phyloP scores from a whole-genome alignment of 257 asterid genomes.

The Datura wrightii region DNA sequence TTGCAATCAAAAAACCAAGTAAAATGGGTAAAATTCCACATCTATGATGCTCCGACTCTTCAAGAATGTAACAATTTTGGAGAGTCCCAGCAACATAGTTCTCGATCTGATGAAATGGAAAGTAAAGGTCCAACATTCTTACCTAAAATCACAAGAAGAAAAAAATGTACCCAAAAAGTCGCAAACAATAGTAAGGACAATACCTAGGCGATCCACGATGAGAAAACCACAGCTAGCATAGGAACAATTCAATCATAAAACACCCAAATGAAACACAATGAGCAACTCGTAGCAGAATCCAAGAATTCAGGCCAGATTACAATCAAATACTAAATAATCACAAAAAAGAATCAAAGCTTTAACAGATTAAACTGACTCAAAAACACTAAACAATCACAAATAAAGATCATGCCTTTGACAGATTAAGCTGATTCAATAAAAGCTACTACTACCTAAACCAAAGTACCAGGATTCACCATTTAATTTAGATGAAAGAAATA shows the following conservation, averaged over 20 bases:
- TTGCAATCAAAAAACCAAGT: neutral
- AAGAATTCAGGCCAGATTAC: neutral
- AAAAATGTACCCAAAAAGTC: neutral
- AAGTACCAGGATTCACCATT: neutral
- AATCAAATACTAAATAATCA: neutral
- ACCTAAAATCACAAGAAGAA: neutral
- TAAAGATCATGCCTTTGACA: slow-evolving; percentile 1
- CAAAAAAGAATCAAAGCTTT: neutral
- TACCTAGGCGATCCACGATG: neutral
- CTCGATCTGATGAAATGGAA: neutral
- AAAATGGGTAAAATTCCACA: neutral
- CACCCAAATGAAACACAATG: neutral
- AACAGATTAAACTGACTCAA: neutral
- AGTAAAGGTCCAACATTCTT: neutral
- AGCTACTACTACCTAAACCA: neutral
- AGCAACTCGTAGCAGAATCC: neutral
- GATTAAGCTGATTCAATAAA: neutral
- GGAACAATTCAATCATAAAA: neutral
- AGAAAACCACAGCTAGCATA: neutral
- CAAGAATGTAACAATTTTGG: too few species aligned
- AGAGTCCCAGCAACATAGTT: neutral
- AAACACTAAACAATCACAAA: neutral
- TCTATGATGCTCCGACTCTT: neutral
- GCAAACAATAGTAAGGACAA: neutral
- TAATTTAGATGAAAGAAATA: neutral